phyloP scores from a whole-genome alignment of 305 asterid species.

The Solanum hybrid region DNA sequence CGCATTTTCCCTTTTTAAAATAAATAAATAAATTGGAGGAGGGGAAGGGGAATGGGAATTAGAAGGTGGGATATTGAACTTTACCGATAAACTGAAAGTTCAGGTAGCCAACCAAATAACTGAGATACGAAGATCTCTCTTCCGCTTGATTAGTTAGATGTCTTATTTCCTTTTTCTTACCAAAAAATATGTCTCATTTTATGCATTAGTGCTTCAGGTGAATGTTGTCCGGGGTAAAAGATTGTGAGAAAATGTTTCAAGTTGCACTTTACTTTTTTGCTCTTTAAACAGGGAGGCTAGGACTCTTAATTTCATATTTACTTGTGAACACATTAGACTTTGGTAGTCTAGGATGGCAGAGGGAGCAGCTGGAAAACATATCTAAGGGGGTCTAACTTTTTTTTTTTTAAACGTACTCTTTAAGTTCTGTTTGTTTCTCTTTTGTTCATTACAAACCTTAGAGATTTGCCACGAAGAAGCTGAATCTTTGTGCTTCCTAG shows the following conservation, averaged over 20 bases:
- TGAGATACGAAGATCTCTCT: neutral
- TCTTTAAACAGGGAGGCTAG: neutral
- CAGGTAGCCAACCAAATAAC: neutral
- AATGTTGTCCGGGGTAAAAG: neutral
- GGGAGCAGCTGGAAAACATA: neutral
- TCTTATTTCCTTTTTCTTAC: neutral
- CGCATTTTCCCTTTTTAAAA: neutral
- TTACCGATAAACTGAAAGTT: neutral
- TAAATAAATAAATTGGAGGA: neutral
- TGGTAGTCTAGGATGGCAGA: neutral
- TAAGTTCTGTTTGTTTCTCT: neutral
- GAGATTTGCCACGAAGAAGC: neutral
- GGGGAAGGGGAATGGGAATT: neutral
- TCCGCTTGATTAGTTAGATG: neutral
- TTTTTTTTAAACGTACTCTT: neutral
- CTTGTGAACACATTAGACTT: neutral
- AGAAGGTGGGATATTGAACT: neutral
- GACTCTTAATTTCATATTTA: neutral
- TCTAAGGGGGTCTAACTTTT: neutral
- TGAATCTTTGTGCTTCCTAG: neutral
- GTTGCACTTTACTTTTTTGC: neutral
- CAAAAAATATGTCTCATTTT: neutral
- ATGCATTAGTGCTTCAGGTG: neutral
- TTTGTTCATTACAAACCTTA: neutral
- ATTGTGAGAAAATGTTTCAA: neutral